Base-by-base conservation (phyloP, 1,139 yeast genomes). In the Suhomyces ambrosiae region DNA sequence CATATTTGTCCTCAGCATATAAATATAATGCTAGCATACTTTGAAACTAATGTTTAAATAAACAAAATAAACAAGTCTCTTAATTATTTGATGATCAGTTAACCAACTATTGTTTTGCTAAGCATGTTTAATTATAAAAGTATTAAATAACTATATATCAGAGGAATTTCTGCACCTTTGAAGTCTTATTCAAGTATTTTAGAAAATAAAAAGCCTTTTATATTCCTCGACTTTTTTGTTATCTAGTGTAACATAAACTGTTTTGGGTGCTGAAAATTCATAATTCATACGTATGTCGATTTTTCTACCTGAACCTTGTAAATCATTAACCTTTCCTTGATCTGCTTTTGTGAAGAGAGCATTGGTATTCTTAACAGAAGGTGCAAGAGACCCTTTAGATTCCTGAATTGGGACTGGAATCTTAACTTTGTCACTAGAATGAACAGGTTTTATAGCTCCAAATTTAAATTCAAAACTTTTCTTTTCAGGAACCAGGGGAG, bases 211-310 rank as follows among this genome's bases (percentile, higher is more conserved):
- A 33, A 56, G 40, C 10, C 49, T 35, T 40, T 62, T 63, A 42
- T 50, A 63, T 26, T 50, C 45, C 19, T 55, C 55, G 13, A 68
- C 70, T 46, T 61, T 58, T 3, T 44, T 42, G 12, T 44, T 41
- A 38, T 68, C 61, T 32, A 66, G 48, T 2, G 29, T 37, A 14
- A 53, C 63, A 7, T 37, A 30, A 10, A 56, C 37, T 5, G 57
- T 48, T 5, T 55, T 48, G 12, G 64, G 61, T 14, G 57, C 56
- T 1, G 74, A 74, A 30, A 70, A 63, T 21, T 41, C 41, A 37
- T 60, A 18, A 4, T 28, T 8, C 5, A 13, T 10, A 17, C 18
- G 9, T 14, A 15, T 21, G 18, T 18, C 21, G 8, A 18, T 18
- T 18, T 18, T 18, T 18, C 7, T 8, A 6, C 21, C 21, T 18